Evolutionary conservation across 2,329 filamentous ascomycete species (phyloP).

Genomic region (Aaosphaeria pasadenensis): DNA sequence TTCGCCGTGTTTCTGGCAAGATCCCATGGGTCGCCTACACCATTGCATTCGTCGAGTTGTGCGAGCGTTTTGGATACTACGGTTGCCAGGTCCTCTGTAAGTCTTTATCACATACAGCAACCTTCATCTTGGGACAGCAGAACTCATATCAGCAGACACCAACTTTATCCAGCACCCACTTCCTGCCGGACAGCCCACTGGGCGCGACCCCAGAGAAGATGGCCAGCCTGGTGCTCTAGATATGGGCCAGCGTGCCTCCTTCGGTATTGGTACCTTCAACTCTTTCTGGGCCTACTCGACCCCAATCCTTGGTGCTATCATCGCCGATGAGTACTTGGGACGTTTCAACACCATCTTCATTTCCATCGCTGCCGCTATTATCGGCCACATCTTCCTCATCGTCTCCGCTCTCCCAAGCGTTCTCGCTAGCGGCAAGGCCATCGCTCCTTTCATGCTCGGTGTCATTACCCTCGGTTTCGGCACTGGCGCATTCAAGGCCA

Average conservation of each 20-base stretch:
- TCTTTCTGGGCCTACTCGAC: conserved; percentile 41
- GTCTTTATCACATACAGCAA: conserved; percentile 10
- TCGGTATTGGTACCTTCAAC: conserved; percentile 37
- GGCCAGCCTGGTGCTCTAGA: conserved; percentile 34
- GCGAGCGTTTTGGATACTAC: conserved; percentile 77
- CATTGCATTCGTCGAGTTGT: conserved; percentile 70
- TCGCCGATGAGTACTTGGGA: conserved; percentile 58
- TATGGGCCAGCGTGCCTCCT: conserved; percentile 37
- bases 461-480: conserved; percentile 48
- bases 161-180: conserved; percentile 39
- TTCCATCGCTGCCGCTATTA: conserved; percentile 45
- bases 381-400: conserved; percentile 56
- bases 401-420: conserved; percentile 52
- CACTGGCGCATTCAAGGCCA: conserved; percentile 47
- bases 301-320: conserved; percentile 52
- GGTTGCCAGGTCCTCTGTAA: conserved; percentile 65
- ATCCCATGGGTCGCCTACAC: conserved; percentile 66
- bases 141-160: conserved; percentile 24
- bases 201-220: conserved; percentile 22
- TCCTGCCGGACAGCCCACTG: conserved; percentile 32
- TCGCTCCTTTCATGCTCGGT: conserved; percentile 53
- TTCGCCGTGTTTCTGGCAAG: conserved; percentile 62
- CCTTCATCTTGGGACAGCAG: neutral
- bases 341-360: conserved; percentile 61
- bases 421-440: conserved; percentile 40